phyloP scores from a whole-genome alignment of 176 grass and related monocot genomes.

The Rhynchospora breviuscula region DNA sequence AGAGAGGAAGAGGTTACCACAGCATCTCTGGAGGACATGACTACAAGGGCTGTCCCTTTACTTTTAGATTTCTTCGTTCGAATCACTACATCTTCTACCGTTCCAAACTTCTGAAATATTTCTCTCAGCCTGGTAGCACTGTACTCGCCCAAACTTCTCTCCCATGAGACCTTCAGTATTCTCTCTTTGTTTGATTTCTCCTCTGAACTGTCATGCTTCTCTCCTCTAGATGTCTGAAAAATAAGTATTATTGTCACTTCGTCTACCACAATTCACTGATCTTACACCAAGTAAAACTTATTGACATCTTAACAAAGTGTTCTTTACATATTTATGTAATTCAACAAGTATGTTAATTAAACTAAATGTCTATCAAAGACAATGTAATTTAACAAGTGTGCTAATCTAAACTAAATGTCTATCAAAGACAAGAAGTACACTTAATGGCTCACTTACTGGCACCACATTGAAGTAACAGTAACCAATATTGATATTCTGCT shows the following conservation, averaged over 20 bases:
- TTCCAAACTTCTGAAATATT: slow-evolving; percentile 70
- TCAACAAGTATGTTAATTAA: neutral
- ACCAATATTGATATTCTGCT: neutral
- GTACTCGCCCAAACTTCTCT: slow-evolving; percentile 50
- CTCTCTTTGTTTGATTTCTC: slow-evolving; percentile 46
- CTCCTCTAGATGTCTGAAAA: slow-evolving; percentile 31
- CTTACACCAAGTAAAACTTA: neutral
- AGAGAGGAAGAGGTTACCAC: slow-evolving; percentile 45
- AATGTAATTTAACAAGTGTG: neutral
- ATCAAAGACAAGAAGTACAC: neutral
- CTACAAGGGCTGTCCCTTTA: slow-evolving; percentile 64
- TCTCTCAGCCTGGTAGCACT: slow-evolving; percentile 52
- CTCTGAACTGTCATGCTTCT: slow-evolving; percentile 28
- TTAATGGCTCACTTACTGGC: neutral
- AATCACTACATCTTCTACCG: slow-evolving; percentile 78
- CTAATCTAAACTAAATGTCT: neutral
- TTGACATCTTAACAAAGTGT: neutral
- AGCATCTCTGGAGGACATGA: slow-evolving; percentile 75
- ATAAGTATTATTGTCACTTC: neutral
- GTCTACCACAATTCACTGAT: neutral
- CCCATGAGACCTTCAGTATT: slow-evolving; percentile 91
- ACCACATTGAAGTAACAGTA: neutral
- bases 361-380: too few species aligned
- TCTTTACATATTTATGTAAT: neutral
- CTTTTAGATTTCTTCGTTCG: slow-evolving; percentile 65